These are phyloP conservation scores for Sugiyamaella neomexicana DNA, from an alignment of 1,139 yeast species.

Conservation along the genomic window DNA sequence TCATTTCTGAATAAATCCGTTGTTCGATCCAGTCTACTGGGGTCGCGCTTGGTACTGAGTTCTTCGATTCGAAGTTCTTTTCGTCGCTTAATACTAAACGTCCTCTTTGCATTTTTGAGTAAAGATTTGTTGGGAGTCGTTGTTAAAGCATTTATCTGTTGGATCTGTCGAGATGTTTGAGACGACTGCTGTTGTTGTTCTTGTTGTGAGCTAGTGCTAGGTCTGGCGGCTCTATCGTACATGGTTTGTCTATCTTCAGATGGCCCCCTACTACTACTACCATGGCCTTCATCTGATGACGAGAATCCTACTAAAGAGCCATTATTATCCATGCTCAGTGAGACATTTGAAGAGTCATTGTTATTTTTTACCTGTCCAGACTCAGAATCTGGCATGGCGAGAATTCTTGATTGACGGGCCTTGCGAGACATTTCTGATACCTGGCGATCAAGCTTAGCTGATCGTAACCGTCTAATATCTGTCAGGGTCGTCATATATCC, in stretches of 20 bases:
- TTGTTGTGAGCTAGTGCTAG: not conserved
- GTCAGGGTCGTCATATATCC: conserved; percentile 68
- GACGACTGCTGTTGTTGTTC: not conserved
- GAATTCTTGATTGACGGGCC: conserved; percentile 57
- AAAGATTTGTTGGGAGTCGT: conserved; percentile 5
- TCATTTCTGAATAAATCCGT: conserved; percentile 75
- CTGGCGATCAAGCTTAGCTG: conserved; percentile 68
- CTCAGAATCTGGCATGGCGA: conserved; percentile 47
- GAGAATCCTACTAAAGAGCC: not conserved
- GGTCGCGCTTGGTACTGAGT: conserved; percentile 43
- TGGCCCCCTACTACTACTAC: not conserved
- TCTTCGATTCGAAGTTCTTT: conserved; percentile 47
- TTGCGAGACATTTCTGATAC: conserved; percentile 57
- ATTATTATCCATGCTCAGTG: conserved; percentile 8
- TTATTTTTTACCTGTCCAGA: conserved; percentile 32
- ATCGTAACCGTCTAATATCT: conserved; percentile 75
- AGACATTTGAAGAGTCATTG: conserved; percentile 24
- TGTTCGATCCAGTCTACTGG: conserved; percentile 46
- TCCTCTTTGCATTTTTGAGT: conserved; percentile 12
- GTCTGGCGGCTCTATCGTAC: not conserved
- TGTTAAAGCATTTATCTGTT: conserved; percentile 4
- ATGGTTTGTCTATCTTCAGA: not conserved
- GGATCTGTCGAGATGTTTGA: conserved; percentile 1
- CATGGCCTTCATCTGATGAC: not conserved
- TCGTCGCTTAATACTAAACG: conserved; percentile 22